phyloP scores from a whole-genome alignment of 768 basidiomycete genomes.

The Pulveroboletus ravenelii region DNA sequence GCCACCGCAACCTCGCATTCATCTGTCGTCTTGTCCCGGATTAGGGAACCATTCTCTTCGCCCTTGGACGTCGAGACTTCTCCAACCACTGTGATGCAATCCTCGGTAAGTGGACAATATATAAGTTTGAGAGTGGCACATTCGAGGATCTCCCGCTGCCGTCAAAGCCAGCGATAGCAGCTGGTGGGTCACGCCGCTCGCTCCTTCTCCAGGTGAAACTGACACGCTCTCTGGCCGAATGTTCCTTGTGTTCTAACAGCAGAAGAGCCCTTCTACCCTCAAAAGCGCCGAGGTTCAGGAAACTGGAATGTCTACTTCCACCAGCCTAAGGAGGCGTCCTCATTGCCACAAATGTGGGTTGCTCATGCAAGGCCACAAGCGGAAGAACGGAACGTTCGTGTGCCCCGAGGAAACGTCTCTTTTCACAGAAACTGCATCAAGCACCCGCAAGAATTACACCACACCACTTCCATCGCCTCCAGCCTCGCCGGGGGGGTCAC shows the following conservation, averaged over 20 bases:
- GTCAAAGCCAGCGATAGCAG: slow-evolving; percentile 22
- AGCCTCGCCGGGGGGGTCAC: slow-evolving; percentile 23
- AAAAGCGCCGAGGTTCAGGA: neutral
- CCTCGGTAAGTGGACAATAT: slow-evolving; percentile 9
- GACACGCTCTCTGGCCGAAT: neutral
- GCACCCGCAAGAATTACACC: slow-evolving; percentile 16
- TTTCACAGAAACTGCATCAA: slow-evolving; percentile 13
- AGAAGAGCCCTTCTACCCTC: slow-evolving; percentile 1
- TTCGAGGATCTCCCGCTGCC: slow-evolving; percentile 16
- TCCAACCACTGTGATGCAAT: slow-evolving; percentile 2
- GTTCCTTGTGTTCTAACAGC: neutral
- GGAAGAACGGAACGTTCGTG: slow-evolving; percentile 28
- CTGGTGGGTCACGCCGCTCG: slow-evolving; percentile 18
- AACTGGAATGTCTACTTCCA: slow-evolving; percentile 24
- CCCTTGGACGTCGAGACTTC: neutral
- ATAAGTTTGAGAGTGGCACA: slow-evolving; percentile 19
- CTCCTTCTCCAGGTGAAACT: slow-evolving; percentile 1
- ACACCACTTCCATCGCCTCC: slow-evolving; percentile 27
- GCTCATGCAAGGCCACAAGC: slow-evolving; percentile 31
- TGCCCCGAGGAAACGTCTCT: slow-evolving; percentile 21
- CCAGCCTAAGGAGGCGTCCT: slow-evolving; percentile 30
- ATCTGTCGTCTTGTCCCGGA: slow-evolving; percentile 18
- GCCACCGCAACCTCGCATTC: slow-evolving; percentile 19
- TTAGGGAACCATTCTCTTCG: slow-evolving; percentile 18
- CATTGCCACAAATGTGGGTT: slow-evolving; percentile 32